Evolutionary conservation across 2,329 filamentous ascomycete species (phyloP).

Genomic region (Neopestalotiopsis sp.): DNA sequence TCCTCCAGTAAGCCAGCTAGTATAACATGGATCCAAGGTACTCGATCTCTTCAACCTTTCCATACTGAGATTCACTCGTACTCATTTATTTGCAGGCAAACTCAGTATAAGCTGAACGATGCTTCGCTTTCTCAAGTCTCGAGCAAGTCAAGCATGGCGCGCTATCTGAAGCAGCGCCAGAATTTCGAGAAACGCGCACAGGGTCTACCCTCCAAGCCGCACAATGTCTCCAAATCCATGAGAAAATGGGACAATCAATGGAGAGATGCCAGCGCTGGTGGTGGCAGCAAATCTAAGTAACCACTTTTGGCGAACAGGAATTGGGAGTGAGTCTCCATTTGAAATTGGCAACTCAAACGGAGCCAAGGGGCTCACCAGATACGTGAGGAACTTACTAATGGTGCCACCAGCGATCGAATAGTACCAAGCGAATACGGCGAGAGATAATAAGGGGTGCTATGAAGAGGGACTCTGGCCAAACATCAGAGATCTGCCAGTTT

Average conservation of each 20-base stretch:
- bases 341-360: too few relatives aligned
- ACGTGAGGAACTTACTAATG: too few relatives aligned
- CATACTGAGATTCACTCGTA: neutral
- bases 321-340: neutral
- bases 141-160: neutral
- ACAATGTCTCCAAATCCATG: neutral
- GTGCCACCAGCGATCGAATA: too few relatives aligned
- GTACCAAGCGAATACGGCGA: too few relatives aligned
- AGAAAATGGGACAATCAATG: neutral
- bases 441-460: neutral
- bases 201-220: neutral
- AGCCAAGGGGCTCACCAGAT: too few relatives aligned
- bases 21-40: conserved; percentile 7
- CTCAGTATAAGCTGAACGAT: neutral
- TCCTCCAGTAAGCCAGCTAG: neutral
- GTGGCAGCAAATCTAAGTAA: neutral
- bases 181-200: conserved; percentile 2
- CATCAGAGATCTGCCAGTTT: too few relatives aligned
- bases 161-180: neutral
- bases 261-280: neutral
- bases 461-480: neutral
- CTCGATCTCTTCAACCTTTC: neutral
- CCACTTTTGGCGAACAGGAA: neutral
- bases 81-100: neutral
- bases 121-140: conserved; percentile 2